These are phyloP conservation scores for Crithidia brevicula DNA, from an alignment of 208 protist species.

Conservation along the genomic window DNA sequence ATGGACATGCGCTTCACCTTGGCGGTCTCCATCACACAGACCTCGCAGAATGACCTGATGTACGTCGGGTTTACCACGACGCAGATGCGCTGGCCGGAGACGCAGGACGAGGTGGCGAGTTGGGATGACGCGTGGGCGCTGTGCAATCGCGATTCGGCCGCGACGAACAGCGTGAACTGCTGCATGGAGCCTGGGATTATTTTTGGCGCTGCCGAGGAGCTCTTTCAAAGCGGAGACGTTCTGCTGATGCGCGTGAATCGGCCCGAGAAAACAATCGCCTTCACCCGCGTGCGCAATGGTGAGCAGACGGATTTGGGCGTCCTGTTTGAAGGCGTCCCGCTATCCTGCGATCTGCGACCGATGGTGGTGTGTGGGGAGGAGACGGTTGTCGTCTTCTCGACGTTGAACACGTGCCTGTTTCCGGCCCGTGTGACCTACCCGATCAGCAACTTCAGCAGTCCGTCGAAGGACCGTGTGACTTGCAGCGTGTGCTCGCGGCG, in stretches of 20 bases:
- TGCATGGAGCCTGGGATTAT: conserved; percentile 83
- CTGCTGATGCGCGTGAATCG: conserved; percentile 74
- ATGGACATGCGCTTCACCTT: conserved; percentile 63
- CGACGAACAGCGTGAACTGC: conserved; percentile 88
- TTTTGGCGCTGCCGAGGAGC: conserved; percentile 62
- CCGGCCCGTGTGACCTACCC: conserved; percentile 76
- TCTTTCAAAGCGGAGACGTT: conserved; percentile 77
- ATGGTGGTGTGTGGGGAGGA: conserved; percentile 73
- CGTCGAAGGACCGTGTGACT: conserved; percentile 26
- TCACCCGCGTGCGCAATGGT: conserved; percentile 70
- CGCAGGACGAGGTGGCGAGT: conserved; percentile 54
- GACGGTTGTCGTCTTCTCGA: conserved; percentile 84
- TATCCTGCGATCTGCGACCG: conserved; percentile 50
- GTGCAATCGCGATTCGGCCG: conserved; percentile 69
- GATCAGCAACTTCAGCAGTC: conserved; percentile 48
- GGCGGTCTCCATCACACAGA: conserved; percentile 72
- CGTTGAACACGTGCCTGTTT: conserved; percentile 68
- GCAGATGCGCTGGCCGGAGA: conserved; percentile 45
- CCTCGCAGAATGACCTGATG: conserved; percentile 45
- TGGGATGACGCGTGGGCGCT: conserved; percentile 85
- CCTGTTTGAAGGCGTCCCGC: conserved; percentile 75
- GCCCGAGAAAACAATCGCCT: conserved; percentile 60
- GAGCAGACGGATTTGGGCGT: conserved; percentile 76
- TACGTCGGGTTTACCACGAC: conserved; percentile 87
- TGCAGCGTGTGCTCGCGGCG: conserved; percentile 36